Base-by-base conservation (phyloP, 805 yeast genomes). In the Starmerella gropengiesseri region DNA sequence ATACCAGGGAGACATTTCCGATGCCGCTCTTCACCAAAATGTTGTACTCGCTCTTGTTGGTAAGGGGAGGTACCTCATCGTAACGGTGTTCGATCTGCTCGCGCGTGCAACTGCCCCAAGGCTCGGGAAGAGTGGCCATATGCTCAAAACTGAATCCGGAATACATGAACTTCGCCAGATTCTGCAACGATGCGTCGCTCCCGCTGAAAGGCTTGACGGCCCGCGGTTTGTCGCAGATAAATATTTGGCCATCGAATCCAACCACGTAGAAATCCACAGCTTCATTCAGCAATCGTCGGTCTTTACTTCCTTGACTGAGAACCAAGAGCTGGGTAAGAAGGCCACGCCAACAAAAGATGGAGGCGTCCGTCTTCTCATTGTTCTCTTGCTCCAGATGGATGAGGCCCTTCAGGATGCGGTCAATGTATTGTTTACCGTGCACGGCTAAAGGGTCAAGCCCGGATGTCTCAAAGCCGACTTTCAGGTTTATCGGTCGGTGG, bases 21-120 rank as follows among this genome's bases (percentile, higher is more conserved):
- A 89, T 75, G 2, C 94, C 93, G 0, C 95, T 79, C 52, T 73
- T 71, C 5, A 87, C 87, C n/a, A 89, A 79, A 0, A 84, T 71
- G 35, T 80, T 67, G 56, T 75, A 86, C 56, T 77, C 81, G 55
- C 73, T 77, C 12, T 31, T 23, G 7, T 25, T 26, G 14, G 16
- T 18, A 9, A 27, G 23, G 8, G 12, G 9, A 7, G 82, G 86
- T 1, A 67, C 62, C 42, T 69, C 67, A 51, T 73, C 75, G 43
- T 65, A 60, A 47, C 97, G 67, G 29, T 66, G 68, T 42, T 85
- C 95, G 38, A 91, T 75, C 34, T 68, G 73, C 7, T 68, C 66
- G 40, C 97, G 67, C 0, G 84, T 56, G 19, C 76, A 71, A 36
- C 74, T 69, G 1, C 78, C 71, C 79, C 94, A 75, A 2, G 95